These are phyloP conservation scores for Podospora comata DNA, from an alignment of 495 filamentous ascomycete species.

Conservation along the genomic window DNA sequence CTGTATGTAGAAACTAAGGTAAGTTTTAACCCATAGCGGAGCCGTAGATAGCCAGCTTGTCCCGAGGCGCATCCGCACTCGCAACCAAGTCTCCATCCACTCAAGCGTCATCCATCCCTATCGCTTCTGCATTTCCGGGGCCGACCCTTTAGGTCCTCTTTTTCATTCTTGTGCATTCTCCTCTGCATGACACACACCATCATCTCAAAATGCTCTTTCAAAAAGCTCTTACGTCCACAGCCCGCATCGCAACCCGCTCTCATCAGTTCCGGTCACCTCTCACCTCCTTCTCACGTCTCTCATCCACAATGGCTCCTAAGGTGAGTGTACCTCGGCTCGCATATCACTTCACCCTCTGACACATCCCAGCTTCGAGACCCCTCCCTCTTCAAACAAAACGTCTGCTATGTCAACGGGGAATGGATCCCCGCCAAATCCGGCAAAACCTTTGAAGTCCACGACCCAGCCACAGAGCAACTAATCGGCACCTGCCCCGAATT, in stretches of 20 bases:
- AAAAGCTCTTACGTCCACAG: conserved; percentile 33
- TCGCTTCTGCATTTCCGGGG: conserved; percentile 6
- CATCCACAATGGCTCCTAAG: conserved; percentile 47
- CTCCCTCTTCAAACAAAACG: conserved; percentile 72
- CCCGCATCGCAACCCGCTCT: conserved; percentile 31
- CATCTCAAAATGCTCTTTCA: conserved; percentile 32
- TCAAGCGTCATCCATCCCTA: not conserved
- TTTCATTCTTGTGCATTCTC: not conserved
- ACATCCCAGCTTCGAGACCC: conserved; percentile 68
- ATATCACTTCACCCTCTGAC: not conserved
- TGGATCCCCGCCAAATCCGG: conserved; percentile 73
- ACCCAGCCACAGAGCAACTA: conserved; percentile 73
- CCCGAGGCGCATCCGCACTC: conserved; percentile 4
- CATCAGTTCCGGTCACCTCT: conserved; percentile 32
- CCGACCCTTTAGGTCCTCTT: not conserved
- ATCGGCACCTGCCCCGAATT: conserved; percentile 87
- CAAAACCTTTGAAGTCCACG: conserved; percentile 76
- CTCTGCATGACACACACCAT: conserved; percentile 6
- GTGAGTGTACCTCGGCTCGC: conserved; percentile 22
- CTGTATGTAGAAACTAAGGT: not conserved
- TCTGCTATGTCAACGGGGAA: conserved; percentile 81
- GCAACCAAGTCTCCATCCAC: conserved; percentile 7
- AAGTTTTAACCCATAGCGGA: conserved; percentile 3
- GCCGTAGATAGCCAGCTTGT: not conserved
- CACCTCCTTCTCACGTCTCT: conserved; percentile 31